Base-by-base conservation (phyloP, 2,329 filamentous ascomycete genomes). In the Neopestalotiopsis sp. region DNA sequence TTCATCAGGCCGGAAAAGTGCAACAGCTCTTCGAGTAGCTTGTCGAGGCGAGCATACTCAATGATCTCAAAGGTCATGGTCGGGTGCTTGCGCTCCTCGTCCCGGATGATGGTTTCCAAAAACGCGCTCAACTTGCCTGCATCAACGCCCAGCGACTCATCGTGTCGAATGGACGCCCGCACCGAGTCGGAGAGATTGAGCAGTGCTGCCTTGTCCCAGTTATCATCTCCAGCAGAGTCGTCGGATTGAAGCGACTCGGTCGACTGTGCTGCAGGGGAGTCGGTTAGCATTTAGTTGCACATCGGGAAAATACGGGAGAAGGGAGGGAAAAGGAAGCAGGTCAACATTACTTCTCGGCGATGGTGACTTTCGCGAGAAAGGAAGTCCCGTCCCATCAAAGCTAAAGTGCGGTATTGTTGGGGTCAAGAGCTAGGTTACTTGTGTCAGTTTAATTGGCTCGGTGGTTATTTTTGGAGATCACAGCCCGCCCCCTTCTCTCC, bases 11-110 rank as follows among this genome's bases (percentile, higher is more conserved):
- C 84, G 20, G 75, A 73, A n/a, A 74, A 73, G 7, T 73, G 69
- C 3, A 85, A 70, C 1, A 87, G 72, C 69, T 84, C 86, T 69
- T 85, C 81, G 4, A 87, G 77, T 38, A 79, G 42, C 68, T 79
- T 79, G 71, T 79, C 77, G 14, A 79, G 77, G 7, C 74, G 77
- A 12, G 77, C 77, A 68, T 76, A 71, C 69, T 77, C 73, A 67
- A 87, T 80, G 3, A 78, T 81, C 61, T 78, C 77, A 49, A 85
- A 77, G 7, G 79, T 77, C 38, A 86, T 72, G 4, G 71, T 73
- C 3, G 80, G 78, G 14, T 73, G 71, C 4, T 73, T 73, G 13
- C 75, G 72, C 17, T 74, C 75, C 69, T 85, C 84, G 56, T 83
- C 81, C 57, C 76, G 76, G 14, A 82, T 70, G 1, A 81, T 77